A percentile compares a stretch with the other conserved stretches of the same genome.
phyloP scores from a whole-genome alignment of 2,329 filamentous ascomycete species.

The Iodosphaeria phyllophila region DNA sequence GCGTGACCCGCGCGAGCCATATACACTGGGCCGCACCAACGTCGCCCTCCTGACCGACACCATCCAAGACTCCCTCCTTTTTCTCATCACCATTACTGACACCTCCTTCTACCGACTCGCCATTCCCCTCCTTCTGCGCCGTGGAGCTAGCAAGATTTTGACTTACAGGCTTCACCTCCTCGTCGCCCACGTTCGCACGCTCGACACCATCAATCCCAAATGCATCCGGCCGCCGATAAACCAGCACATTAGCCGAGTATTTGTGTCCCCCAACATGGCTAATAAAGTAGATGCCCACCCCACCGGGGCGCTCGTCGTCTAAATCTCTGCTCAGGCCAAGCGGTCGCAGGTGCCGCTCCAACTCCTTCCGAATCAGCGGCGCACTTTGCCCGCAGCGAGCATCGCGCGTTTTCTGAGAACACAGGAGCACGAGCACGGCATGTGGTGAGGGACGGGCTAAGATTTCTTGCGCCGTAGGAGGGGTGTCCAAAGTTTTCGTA shows the following conservation, averaged over 20 bases:
- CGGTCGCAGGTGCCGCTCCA: constrained; percentile 74
- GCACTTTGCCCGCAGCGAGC: constrained; percentile 89
- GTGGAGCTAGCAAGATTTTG: too few relatives aligned
- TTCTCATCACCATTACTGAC: constrained; percentile 12
- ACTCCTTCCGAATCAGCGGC: constrained; percentile 70
- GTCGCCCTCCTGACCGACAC: constrained; percentile 12
- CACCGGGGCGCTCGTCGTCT: constrained; percentile 74
- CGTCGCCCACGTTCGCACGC: constrained; percentile 17
- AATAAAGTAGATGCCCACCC: constrained; percentile 92
- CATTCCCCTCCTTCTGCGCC: constrained; percentile 10
- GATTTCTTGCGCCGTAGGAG: constrained; percentile 12
- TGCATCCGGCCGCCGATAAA: constrained; percentile 53
- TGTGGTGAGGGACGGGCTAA: constrained; percentile 55
- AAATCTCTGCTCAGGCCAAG: constrained; percentile 73
- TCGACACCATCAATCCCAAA: constrained; percentile 31
- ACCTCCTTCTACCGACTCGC: constrained; percentile 15
- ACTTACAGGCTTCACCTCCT: constrained; percentile 18
- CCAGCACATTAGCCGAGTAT: constrained; percentile 84
- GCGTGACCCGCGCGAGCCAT: constrained; percentile 70
- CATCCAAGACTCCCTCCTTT: constrained; percentile 9
- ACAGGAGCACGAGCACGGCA: constrained; percentile 74
- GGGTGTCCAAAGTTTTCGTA: constrained; percentile 11
- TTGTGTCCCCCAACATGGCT: constrained; percentile 94
- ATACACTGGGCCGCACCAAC: constrained; percentile 70
- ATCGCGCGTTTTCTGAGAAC: constrained; percentile 86